These are phyloP conservation scores for Primulina huaijiensis DNA, from an alignment of 257 asterid genomes.

Conservation along the genomic window DNA sequence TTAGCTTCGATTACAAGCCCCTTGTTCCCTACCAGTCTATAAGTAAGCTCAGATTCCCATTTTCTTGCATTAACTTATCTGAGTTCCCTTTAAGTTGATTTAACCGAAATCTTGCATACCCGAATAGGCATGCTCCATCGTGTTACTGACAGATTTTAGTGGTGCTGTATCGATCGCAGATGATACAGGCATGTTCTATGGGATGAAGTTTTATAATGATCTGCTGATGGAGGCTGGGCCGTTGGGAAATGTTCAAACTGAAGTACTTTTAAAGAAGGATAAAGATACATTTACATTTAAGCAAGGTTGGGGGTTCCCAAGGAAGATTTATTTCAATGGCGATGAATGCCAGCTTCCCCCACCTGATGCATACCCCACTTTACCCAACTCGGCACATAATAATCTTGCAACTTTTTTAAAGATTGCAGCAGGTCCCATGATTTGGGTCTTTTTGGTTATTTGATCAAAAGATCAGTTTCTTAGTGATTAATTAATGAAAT, in stretches of 20 bases:
- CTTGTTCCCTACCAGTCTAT: constrained; percentile 66
- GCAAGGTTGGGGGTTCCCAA: constrained; percentile 71
- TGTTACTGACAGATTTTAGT: background rate
- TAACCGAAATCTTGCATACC: background rate
- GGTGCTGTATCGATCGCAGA: constrained; percentile 32
- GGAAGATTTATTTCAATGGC: constrained; percentile 63
- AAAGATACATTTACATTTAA: constrained; percentile 45
- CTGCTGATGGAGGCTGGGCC: constrained; percentile 70
- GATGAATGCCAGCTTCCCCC: constrained; percentile 72
- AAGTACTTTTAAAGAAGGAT: constrained; percentile 54
- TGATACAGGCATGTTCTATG: constrained; percentile 68
- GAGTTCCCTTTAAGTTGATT: too few relatives aligned
- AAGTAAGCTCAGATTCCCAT: constrained; percentile 36
- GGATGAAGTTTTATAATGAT: constrained; percentile 68
- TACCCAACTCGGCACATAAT: constrained; percentile 45
- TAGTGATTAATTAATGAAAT: background rate
- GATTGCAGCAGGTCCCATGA: constrained; percentile 19
- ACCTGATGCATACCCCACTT: constrained; percentile 54
- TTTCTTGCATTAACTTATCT: background rate
- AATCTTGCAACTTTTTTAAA: constrained; percentile 23
- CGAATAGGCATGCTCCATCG: background rate
- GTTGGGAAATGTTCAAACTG: constrained; percentile 62
- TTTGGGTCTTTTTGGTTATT: constrained; percentile 21
- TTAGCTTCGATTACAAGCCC: constrained; percentile 79
- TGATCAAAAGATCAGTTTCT: background rate